phyloP scores from a whole-genome alignment of 2,329 filamentous ascomycete genomes.

The Fusarium nematophilum region DNA sequence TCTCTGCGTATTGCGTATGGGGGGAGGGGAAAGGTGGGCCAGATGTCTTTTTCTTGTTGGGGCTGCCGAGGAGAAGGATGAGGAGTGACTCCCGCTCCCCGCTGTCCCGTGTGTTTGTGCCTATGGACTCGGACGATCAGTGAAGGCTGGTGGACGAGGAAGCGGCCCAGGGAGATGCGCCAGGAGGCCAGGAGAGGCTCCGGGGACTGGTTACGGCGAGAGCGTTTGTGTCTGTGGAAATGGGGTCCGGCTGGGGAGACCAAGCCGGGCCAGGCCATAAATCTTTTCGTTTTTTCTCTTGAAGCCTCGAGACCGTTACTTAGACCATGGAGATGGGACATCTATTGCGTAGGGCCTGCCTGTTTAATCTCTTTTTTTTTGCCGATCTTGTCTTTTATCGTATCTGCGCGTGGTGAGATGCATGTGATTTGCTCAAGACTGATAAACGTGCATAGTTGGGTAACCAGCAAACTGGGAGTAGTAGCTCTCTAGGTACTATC shows the following conservation, averaged over 20 bases:
- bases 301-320: slow-evolving; percentile 49
- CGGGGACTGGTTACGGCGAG: slow-evolving; percentile 36
- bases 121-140: slow-evolving; percentile 42
- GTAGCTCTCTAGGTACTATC: no score
- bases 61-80: slow-evolving; percentile 40
- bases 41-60: slow-evolving; percentile 45
- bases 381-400: slow-evolving; percentile 22
- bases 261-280: slow-evolving; percentile 56
- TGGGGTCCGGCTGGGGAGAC: slow-evolving; percentile 40
- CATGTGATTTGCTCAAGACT: slow-evolving; percentile 8
- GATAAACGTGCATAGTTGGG: no score
- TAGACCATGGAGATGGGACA: slow-evolving; percentile 53
- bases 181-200: slow-evolving; percentile 35
- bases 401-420: not conserved
- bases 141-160: slow-evolving; percentile 46
- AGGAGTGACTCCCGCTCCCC: slow-evolving; percentile 42
- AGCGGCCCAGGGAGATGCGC: slow-evolving; percentile 34
- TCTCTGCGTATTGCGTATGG: slow-evolving; percentile 48
- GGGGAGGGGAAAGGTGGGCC: slow-evolving; percentile 47
- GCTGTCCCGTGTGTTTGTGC: slow-evolving; percentile 33
- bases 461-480: no score
- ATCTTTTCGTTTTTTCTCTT: slow-evolving; percentile 60
- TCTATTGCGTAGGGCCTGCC: slow-evolving; percentile 48
- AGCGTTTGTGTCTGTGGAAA: slow-evolving; percentile 42
- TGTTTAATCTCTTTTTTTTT: slow-evolving; percentile 48